Conservation (phyloP, 768 basidiomycete species). For the Fomitopsis pulvina region DNA sequence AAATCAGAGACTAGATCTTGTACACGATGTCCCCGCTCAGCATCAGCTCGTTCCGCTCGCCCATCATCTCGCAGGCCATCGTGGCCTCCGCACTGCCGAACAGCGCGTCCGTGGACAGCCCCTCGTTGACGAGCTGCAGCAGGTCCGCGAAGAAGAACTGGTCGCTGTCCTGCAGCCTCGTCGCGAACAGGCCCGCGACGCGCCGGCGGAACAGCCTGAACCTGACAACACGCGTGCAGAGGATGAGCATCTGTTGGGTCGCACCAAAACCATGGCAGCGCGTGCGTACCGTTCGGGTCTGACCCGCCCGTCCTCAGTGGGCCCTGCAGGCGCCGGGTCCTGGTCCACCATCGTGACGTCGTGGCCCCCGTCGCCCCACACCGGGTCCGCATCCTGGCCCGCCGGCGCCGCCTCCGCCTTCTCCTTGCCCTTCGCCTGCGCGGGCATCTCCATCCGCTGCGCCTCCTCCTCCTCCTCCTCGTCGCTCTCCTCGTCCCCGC, state of each 20-base stretch:
- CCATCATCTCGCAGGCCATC: slow-evolving; percentile 67
- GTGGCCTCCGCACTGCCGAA: slow-evolving; percentile 83
- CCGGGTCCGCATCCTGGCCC: slow-evolving; percentile 41
- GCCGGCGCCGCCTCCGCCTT: slow-evolving; percentile 18
- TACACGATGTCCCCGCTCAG: slow-evolving; percentile 83
- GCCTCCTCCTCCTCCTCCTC: slow-evolving; percentile 36
- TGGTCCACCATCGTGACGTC: slow-evolving; percentile 58
- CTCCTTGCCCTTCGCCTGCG: slow-evolving; percentile 23
- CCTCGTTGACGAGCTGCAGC: slow-evolving; percentile 70
- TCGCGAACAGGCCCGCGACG: slow-evolving; percentile 65
- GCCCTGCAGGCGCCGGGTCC: slow-evolving; percentile 28
- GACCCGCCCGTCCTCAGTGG: slow-evolving; percentile 37
- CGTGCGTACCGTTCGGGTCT: slow-evolving; percentile 51
- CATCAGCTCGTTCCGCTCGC: slow-evolving; percentile 78
- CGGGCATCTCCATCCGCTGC: slow-evolving; percentile 47
- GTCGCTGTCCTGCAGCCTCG: slow-evolving; percentile 67
- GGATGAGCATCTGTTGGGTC: too few relatives aligned
- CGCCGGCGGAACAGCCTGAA: slow-evolving; percentile 75
- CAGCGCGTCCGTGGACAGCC: slow-evolving; percentile 55
- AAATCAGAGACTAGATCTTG: slow-evolving; percentile 48
- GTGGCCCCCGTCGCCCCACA: slow-evolving; percentile 64
- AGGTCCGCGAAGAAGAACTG: slow-evolving; percentile 65
- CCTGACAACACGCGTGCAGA: slow-evolving; percentile 32
- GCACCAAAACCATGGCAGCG: background rate
- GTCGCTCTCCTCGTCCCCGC: slow-evolving; percentile 43